Evolutionary conservation across 1,284 basidiomycete species (phyloP).

Genomic region (Vanrija pseudolonga): DNA sequence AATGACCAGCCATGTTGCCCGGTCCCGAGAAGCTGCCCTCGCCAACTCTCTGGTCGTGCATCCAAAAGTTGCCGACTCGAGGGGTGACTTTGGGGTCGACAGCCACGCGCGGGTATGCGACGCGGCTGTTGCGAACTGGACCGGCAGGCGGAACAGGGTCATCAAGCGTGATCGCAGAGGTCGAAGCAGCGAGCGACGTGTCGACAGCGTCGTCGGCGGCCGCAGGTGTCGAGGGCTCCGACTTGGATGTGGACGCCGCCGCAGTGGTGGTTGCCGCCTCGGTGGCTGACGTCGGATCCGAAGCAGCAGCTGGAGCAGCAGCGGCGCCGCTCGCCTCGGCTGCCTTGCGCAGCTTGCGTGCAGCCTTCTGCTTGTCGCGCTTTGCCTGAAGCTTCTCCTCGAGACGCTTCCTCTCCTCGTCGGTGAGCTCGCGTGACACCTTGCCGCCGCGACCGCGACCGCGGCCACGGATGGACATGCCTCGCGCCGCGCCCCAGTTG

Average conservation of each 20-base stretch:
- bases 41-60: slow-evolving; percentile 79
- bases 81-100: slow-evolving; percentile 78
- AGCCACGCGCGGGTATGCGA: slow-evolving; percentile 22
- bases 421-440: slow-evolving; percentile 24
- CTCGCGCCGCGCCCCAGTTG: neutral
- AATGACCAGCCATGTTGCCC: slow-evolving; percentile 56
- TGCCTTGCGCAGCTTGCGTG: slow-evolving; percentile 21
- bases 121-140: slow-evolving; percentile 51
- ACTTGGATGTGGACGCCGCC: neutral
- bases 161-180: slow-evolving; percentile 24
- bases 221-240: neutral
- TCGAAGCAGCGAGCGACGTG: slow-evolving; percentile 21
- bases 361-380: slow-evolving; percentile 36
- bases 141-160: slow-evolving; percentile 5
- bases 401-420: slow-evolving; percentile 23
- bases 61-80: slow-evolving; percentile 83
- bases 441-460: slow-evolving; percentile 10
- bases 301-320: neutral
- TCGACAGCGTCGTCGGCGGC: slow-evolving; percentile 1
- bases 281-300: neutral
- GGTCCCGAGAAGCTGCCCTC: slow-evolving; percentile 56
- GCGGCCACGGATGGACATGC: neutral
- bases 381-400: slow-evolving; percentile 26
- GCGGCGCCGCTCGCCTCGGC: slow-evolving; percentile 10
- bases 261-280: neutral